Conservation (phyloP, 371 early-diverging fungal species). For the Parasitella parasitica region DNA sequence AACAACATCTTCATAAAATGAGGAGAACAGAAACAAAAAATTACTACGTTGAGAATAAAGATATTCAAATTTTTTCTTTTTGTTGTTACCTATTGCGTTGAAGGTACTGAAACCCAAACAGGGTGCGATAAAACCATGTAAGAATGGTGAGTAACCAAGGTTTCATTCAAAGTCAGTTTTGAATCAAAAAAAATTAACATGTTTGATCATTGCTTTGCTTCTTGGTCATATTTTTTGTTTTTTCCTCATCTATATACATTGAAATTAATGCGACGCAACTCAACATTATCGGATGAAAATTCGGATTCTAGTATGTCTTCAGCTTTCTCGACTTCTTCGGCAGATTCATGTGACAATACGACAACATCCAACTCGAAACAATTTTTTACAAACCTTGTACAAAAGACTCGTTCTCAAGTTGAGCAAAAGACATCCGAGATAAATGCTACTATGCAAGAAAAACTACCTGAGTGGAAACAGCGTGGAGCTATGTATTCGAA, state of each 20-base stretch:
- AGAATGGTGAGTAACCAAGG: too few species aligned
- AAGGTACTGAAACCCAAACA: too few species aligned
- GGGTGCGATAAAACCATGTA: too few species aligned
- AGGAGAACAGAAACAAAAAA: too few species aligned
- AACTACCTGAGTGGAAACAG: constrained; percentile 46
- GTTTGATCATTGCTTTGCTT: too few species aligned
- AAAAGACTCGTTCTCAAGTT: constrained; percentile 41
- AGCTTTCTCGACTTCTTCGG: constrained; percentile 8
- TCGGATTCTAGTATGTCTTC: constrained; percentile 15
- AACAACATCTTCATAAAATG: too few species aligned
- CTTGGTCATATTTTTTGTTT: not conserved
- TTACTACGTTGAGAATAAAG: too few species aligned
- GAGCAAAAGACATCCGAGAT: constrained; percentile 44
- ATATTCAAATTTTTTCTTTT: too few species aligned
- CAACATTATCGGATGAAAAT: not conserved
- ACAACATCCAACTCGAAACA: constrained; percentile 9
- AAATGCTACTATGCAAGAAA: constrained; percentile 51
- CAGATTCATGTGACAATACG: not conserved
- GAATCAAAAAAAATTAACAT: too few species aligned
- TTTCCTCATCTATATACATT: not conserved
- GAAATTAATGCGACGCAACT: constrained; percentile 5
- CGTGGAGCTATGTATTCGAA: constrained; percentile 43
- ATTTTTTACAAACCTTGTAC: constrained; percentile 29
- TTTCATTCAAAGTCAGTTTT: too few species aligned
- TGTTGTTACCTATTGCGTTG: too few species aligned